Base-by-base conservation (phyloP, 2,329 filamentous ascomycete species). In the Huntiella omanensis region DNA sequence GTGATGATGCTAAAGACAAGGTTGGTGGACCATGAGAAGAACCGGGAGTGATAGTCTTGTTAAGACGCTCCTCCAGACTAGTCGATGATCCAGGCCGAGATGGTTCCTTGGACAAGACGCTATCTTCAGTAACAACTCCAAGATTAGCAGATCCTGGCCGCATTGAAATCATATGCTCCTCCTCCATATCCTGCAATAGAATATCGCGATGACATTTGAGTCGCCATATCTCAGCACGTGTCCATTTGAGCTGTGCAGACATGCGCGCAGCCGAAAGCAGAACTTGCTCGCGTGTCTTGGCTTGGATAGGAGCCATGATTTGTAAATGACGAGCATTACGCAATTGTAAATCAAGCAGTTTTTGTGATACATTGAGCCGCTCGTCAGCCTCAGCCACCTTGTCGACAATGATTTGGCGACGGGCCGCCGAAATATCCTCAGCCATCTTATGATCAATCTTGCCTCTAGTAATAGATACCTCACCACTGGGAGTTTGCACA, bases 201-300 rank as follows among this genome's bases (percentile, higher is more conserved):
- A 96, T 87, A 55, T 95, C 88, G 37, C 80, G 78, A 60, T 98
- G 87, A 53, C 87, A 95, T 56, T 77, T 88, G 55, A 88, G 73
- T 46, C 79, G 82, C 85, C 87, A 95, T 15, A 95, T 91, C 53
- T 94, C 85, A 58, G 92, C 80, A 50, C 88, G 73, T n/a, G 80
- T 78, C 88, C 88, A 95, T 59, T 91, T 93, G 50, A 98, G 64
- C 58, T 88, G 86, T 3, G 85, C 85, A 47, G 87, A 78, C 62
- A 93, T 79, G 5, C 81, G 77, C 4, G 80, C 84, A 15, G 91
- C 88, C 13, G 85, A 82, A 52, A 81, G 69, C n/a, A 95, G 70
- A 46, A 96, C 72, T 49, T 85, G 75, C 50, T 96, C 88, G 50
- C 91, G 73, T 0, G 85, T 87, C 61, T 86, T 86, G n/a, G 80